Base-by-base conservation (phyloP, 1,139 yeast species). In the Scheffersomyces segobiensis region DNA sequence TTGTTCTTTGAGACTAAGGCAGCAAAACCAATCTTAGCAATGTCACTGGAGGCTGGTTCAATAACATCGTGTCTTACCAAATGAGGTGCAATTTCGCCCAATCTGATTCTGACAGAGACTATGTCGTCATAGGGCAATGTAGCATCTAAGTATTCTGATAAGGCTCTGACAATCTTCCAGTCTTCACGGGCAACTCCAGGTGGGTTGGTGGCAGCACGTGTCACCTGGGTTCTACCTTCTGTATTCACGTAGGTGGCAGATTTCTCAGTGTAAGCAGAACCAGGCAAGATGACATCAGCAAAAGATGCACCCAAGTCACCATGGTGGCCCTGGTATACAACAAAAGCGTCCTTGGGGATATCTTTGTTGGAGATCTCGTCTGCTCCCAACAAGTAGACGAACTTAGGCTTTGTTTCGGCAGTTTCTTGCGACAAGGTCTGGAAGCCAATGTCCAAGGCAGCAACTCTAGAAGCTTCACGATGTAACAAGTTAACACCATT, bases 181-280 rank as follows among this genome's bases (percentile, higher is more conserved):
- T 91, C 97, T 76, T 91, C 97, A 73, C 97, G 88, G 52, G 97
- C 96, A 57, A 86, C 90, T 50, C 96, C 97, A 56, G 97, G 97
- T n/a, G 96, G 88, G 62, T 89, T 91, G 24, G 92, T 88, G 50
- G 97, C 96, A 54, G 97, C 97, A 67, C 96, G 85, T 3, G 97
- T 89, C 59, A 83, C 77, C 80, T 91, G 97, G 14, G 93, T 86
- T 73, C 97, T 87, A 65, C 97, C 97, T 77, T 91, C 97, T 53
- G 97, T 91, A 77, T 91, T 91, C 62, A 91, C 93, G 74, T 86
- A 91, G n/a, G 96, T 91, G 61, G 90, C 95, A 46, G 88, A 78
- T 78, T 91, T 91, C 74, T 91, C 97, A 52, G 97, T 91, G 83
- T 89, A 91, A 52, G 97, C 97, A 49, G 95, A 83, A 57, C 95